These are phyloP conservation scores for Ambrosiella xylebori DNA, from an alignment of 2,329 filamentous ascomycete genomes.

Conservation along the genomic window DNA sequence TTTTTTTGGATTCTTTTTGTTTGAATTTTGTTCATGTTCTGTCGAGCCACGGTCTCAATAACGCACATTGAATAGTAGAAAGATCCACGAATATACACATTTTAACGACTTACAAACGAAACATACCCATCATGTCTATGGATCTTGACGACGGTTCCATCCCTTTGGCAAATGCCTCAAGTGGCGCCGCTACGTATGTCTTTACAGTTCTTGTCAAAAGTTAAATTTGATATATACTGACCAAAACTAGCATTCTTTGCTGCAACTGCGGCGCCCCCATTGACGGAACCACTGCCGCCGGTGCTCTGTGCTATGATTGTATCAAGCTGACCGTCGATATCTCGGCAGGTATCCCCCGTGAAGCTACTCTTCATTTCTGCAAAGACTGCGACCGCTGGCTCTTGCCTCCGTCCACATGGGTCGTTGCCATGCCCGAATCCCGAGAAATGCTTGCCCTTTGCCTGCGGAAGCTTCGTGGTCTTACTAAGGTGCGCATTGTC, in stretches of 20 bases:
- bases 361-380: conserved; percentile 81
- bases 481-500: conserved; percentile 83
- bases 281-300: conserved; percentile 71
- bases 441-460: conserved; percentile 86
- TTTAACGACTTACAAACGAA: too few species aligned
- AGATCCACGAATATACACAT: too few species aligned
- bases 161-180: conserved; percentile 20
- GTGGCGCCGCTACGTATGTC: conserved; percentile 25
- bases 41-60: too few species aligned
- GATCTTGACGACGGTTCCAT: conserved; percentile 27
- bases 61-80: too few species aligned
- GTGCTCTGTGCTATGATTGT: conserved; percentile 89
- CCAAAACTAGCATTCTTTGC: conserved; percentile 59
- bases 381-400: conserved; percentile 90
- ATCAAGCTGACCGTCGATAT: conserved; percentile 90
- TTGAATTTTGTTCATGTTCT: too few species aligned
- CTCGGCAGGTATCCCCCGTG: conserved; percentile 75
- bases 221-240: conserved; percentile 3
- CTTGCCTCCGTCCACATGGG: conserved; percentile 70
- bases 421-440: conserved; percentile 70
- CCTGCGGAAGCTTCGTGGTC: conserved; percentile 67
- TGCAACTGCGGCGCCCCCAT: conserved; percentile 95
- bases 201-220: not conserved
- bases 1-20: not conserved
- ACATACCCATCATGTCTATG: conserved; percentile 21